phyloP scores from a whole-genome alignment of 108 stramenopile genomes.

The Cafeteria roenbergensis region DNA sequence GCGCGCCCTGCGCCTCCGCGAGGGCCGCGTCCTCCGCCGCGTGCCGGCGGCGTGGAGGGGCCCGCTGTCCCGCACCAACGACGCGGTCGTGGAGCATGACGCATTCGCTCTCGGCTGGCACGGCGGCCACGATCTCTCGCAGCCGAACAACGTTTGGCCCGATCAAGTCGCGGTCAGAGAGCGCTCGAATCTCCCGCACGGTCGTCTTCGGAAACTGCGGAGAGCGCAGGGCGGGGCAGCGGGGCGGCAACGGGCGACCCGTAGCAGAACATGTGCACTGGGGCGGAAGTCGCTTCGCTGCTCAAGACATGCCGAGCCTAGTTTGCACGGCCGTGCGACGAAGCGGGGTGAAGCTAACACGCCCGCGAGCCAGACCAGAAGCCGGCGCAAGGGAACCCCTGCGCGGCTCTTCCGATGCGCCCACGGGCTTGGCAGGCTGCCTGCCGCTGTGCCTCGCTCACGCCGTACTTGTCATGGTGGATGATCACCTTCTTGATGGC shows the following conservation, averaged over 20 bases:
- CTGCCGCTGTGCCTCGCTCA: too few species aligned
- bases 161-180: slow-evolving; percentile 1
- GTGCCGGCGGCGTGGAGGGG: background rate
- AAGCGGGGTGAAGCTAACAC: too few species aligned
- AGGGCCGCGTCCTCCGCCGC: background rate
- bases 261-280: too few species aligned
- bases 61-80: background rate
- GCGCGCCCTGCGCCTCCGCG: background rate
- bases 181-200: slow-evolving; percentile 9
- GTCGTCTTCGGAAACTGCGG: slow-evolving; percentile 17
- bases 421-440: too few species aligned
- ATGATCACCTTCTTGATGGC: slow-evolving; percentile 17
- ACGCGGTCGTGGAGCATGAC: background rate
- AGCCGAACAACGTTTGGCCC: slow-evolving; percentile 10
- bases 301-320: too few species aligned
- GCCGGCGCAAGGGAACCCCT: too few species aligned
- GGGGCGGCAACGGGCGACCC: too few species aligned
- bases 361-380: too few species aligned
- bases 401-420: too few species aligned
- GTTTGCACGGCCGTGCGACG: too few species aligned
- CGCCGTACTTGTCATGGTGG: background rate
- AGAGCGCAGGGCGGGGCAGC: too few species aligned
- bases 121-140: background rate
- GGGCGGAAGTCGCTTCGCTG: too few species aligned
- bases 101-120: background rate